Evolutionary conservation across 306 rosid species (phyloP), one percentile per base, ranked within the genome.

Genomic region (Glycyrrhiza uralensis): DNA sequence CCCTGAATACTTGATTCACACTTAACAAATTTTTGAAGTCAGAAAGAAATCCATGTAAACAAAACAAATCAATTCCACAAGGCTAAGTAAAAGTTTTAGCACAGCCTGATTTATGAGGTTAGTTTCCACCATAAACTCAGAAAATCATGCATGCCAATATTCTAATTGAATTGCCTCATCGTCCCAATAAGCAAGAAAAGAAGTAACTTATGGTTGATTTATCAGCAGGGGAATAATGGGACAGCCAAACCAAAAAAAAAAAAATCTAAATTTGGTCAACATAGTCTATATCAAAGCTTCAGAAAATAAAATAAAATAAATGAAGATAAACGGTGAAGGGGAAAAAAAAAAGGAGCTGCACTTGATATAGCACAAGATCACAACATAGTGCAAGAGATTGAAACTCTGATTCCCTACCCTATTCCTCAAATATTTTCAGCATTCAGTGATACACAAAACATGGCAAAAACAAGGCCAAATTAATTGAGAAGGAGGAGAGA

Each of bases 311-410:
- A 49, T 0, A 57, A 76, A 6, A 63, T n/a, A 67, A 44, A 10
- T 12, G 0, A 32, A 19, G 15, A 70, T 19, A 15, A 15, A 51
- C 1, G 42, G 10, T 17, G 46, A 42, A 29, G 57, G 19, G 2
- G 5, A 47, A 14, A 42, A 33, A 58, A 38, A 69, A 57, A 60
- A 52, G 20, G 7, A 35, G n/a, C 32, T 2, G 3, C 54, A 22
- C 28, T 44, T 30, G 23, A 52, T 52, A 55, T 11, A 51, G 44
- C 73, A 20, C 22, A 55, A 63, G 12, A 35, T 45, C 30, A 42
- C 28, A 63, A 15, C 76, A 68, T 61, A 71, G 81, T 65, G 83
- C 66, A 54, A 41, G 56, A 79, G 54, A 62, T 79, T 75, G 10
- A 77, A 20, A 66, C 70, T 38, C 15, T 2, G 42, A 55, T 29